phyloP scores from a whole-genome alignment of 2,329 filamentous ascomycete species.

The Hypomyces perniciosus region DNA sequence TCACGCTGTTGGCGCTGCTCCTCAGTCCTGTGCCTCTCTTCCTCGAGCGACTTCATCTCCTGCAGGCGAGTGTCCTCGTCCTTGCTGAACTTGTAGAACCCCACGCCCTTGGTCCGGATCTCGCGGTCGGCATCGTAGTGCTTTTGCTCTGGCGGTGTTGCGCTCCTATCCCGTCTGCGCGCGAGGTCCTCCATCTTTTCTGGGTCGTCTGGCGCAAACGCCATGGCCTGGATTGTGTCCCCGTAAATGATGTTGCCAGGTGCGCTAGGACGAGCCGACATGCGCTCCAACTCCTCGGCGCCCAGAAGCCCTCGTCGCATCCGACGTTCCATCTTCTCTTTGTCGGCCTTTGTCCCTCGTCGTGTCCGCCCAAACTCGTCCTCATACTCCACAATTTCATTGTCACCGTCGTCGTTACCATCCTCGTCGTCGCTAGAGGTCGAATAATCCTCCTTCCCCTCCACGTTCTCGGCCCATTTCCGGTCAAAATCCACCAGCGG shows the following conservation, averaged over 20 bases:
- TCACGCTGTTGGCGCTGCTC: constrained; percentile 49
- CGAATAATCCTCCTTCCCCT: constrained; percentile 54
- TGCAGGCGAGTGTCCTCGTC: constrained; percentile 58
- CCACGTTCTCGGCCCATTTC: constrained; percentile 80
- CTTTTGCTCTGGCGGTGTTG: constrained; percentile 70
- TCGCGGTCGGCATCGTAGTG: constrained; percentile 86
- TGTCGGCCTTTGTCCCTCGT: constrained; percentile 64
- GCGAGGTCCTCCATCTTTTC: constrained; percentile 74
- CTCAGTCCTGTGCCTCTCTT: constrained; percentile 64
- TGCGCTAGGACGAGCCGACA: constrained; percentile 60
- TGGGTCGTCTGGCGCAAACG: constrained; percentile 70
- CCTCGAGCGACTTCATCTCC: constrained; percentile 72
- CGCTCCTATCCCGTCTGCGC: constrained; percentile 67
- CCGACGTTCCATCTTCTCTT: constrained; percentile 55
- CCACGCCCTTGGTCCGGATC: constrained; percentile 80
- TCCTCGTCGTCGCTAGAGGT: constrained; percentile 32
- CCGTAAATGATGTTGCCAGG: constrained; percentile 75
- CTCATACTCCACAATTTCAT: constrained; percentile 73
- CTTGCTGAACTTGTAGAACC: constrained; percentile 83
- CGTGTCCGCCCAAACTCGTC: constrained; percentile 90
- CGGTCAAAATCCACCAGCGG: constrained; percentile 87
- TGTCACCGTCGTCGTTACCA: constrained; percentile 37
- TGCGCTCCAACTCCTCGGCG: constrained; percentile 58
- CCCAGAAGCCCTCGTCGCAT: constrained; percentile 44
- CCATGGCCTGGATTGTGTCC: constrained; percentile 74